phyloP scores from a whole-genome alignment of 1,284 basidiomycete genomes.

The Rhodotorula glutinis region DNA sequence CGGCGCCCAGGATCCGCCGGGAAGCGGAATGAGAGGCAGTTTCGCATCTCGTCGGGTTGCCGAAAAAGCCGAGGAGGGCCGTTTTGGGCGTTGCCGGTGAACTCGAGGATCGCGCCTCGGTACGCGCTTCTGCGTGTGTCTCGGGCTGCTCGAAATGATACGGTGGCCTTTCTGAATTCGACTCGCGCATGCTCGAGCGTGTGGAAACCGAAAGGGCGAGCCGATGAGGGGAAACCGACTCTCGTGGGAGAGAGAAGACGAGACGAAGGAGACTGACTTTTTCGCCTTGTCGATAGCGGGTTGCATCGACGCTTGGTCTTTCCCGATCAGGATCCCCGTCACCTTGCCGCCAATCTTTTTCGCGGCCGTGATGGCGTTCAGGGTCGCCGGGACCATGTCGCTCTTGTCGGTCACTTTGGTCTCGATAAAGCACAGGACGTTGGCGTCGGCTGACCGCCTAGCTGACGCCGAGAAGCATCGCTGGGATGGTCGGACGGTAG shows the following conservation, averaged over 20 bases:
- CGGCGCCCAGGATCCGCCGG: too few species aligned
- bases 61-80: too few species aligned
- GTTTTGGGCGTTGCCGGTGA: too few species aligned
- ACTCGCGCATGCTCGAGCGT: too few species aligned
- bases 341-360: slow-evolving; percentile 75
- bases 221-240: neutral
- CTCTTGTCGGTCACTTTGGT: slow-evolving; percentile 63
- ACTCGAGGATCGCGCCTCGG: too few species aligned
- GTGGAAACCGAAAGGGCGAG: neutral
- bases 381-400: slow-evolving; percentile 74
- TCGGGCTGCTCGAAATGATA: too few species aligned
- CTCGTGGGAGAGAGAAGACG: neutral
- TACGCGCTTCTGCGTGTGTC: too few species aligned
- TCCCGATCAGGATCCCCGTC: slow-evolving; percentile 80
- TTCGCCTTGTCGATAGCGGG: slow-evolving; percentile 69
- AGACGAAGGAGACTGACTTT: slow-evolving; percentile 58
- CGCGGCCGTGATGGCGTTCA: slow-evolving; percentile 87
- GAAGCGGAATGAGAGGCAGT: too few species aligned
- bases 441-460: slow-evolving; percentile 3
- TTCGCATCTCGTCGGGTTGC: too few species aligned
- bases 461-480: slow-evolving; percentile 20
- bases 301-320: slow-evolving; percentile 63
- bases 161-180: too few species aligned
- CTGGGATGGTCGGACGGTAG: slow-evolving; percentile 1
- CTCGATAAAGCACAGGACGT: slow-evolving; percentile 77